phyloP scores from a whole-genome alignment of 1,284 basidiomycete species.

The Apiotrichum veenhuisii region DNA sequence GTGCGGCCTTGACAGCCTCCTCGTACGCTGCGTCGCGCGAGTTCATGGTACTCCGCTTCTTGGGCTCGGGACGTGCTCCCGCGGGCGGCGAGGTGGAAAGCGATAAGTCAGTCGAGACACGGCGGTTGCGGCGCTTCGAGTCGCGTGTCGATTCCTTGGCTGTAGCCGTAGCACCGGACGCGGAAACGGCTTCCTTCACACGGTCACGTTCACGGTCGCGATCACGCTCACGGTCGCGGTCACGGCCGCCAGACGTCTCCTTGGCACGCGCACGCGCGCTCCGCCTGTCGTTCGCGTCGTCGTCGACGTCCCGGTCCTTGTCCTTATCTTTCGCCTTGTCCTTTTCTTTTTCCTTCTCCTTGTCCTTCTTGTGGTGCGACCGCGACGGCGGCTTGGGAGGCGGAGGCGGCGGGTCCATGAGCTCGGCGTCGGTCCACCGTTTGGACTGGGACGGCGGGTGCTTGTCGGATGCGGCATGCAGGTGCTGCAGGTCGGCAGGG shows the following conservation, averaged over 20 bases:
- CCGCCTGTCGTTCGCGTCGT: conserved; percentile 6
- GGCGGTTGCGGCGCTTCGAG: conserved; percentile 8
- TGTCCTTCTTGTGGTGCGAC: conserved; percentile 33
- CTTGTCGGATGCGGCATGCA: conserved; percentile 33
- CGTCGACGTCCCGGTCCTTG: neutral
- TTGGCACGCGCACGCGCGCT: neutral
- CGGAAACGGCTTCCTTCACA: too few species aligned
- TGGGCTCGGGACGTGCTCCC: conserved; percentile 49
- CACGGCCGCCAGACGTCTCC: neutral
- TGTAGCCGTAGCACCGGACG: neutral
- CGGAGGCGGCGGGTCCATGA: conserved; percentile 12
- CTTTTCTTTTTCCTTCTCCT: conserved; percentile 10
- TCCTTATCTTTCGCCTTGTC: conserved; percentile 11
- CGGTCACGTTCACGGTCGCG: too few species aligned
- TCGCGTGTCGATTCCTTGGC: conserved; percentile 14
- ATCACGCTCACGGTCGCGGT: neutral
- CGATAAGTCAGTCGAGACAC: conserved; percentile 20
- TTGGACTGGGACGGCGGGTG: conserved; percentile 48
- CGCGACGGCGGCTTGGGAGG: conserved; percentile 26
- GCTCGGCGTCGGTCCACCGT: conserved; percentile 36
- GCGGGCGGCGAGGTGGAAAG: conserved; percentile 12
- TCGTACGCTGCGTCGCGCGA: conserved; percentile 92
- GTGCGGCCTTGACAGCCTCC: conserved; percentile 64
- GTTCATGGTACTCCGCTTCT: conserved; percentile 94
- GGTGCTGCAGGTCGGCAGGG: conserved; percentile 36